Percentiles rank a stretch among this genome's conserved stretches.
Conservation (phyloP, 805 yeast species). For the Yueomyces sinensis region DNA sequence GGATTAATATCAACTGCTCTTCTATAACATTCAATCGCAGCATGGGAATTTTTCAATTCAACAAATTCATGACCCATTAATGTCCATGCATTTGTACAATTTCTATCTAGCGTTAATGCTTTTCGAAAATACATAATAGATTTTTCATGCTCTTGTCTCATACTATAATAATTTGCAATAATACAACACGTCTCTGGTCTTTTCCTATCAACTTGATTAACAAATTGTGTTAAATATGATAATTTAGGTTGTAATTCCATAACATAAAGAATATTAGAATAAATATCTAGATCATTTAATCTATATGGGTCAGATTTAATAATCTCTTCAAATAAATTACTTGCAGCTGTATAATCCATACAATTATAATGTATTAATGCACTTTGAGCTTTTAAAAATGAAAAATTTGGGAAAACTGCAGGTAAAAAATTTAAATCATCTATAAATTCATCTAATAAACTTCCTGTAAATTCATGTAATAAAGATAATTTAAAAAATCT, state of each 20-base stretch:
- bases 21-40: conserved; percentile 91
- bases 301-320: conserved; percentile 67
- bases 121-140: conserved; percentile 88
- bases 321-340: conserved; percentile 62
- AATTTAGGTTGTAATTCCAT: conserved; percentile 81
- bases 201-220: conserved; percentile 69
- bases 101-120: conserved; percentile 69
- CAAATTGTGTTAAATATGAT: conserved; percentile 75
- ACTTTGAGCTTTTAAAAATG: conserved; percentile 64
- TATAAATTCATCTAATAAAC: conserved; percentile 34
- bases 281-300: conserved; percentile 81
- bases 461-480: conserved; percentile 70
- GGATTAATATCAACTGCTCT: conserved; percentile 83
- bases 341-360: conserved; percentile 76
- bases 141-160: conserved; percentile 86
- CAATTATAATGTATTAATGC: conserved; percentile 75
- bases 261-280: conserved; percentile 89
- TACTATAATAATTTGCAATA: conserved; percentile 83
- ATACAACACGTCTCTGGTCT: conserved; percentile 93
- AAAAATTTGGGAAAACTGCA: conserved; percentile 54
- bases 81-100: conserved; percentile 89
- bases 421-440: conserved; percentile 37
- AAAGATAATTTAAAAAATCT: conserved; percentile 52
- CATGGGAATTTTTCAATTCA: conserved; percentile 90
- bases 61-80: conserved; percentile 98